These are phyloP conservation scores for Ophiostoma sp. DNA, from an alignment of 2,329 filamentous ascomycete species.

Conservation along the genomic window DNA sequence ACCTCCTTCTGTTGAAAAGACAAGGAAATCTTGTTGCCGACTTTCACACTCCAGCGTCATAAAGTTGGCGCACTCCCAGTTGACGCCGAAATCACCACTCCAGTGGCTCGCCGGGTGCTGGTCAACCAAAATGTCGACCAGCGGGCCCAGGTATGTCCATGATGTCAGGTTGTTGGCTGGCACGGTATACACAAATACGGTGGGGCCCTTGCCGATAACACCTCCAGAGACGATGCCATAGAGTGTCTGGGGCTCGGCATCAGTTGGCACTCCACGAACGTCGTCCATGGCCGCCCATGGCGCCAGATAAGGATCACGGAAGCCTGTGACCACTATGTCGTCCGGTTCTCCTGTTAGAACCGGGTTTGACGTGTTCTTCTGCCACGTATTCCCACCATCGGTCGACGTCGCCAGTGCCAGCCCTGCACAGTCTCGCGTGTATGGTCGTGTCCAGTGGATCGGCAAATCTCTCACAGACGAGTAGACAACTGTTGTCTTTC, in stretches of 20 bases:
- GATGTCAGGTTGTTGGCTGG: slow-evolving; percentile 41
- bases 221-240: slow-evolving; percentile 54
- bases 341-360: slow-evolving; percentile 37
- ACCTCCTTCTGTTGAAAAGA: background rate
- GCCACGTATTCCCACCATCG: slow-evolving; percentile 41
- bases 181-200: slow-evolving; percentile 49
- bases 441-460: slow-evolving; percentile 42
- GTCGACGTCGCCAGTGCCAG: slow-evolving; percentile 43
- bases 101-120: slow-evolving; percentile 35
- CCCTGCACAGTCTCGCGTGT: slow-evolving; percentile 45
- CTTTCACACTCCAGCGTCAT: slow-evolving; percentile 39
- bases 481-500: slow-evolving; percentile 33
- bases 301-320: slow-evolving; percentile 39
- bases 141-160: slow-evolving; percentile 48
- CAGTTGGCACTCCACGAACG: slow-evolving; percentile 17
- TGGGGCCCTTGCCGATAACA: slow-evolving; percentile 39
- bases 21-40: slow-evolving; percentile 31
- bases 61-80: slow-evolving; percentile 54
- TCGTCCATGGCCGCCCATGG: slow-evolving; percentile 36
- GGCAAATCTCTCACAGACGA: slow-evolving; percentile 39
- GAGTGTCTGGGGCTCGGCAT: slow-evolving; percentile 34
- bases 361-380: slow-evolving; percentile 37
- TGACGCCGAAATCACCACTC: slow-evolving; percentile 52
- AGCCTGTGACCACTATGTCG: slow-evolving; percentile 36
- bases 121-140: slow-evolving; percentile 39